These are phyloP conservation scores for Zelonia costaricensis DNA, from an alignment of 208 protist species.

Conservation along the genomic window DNA sequence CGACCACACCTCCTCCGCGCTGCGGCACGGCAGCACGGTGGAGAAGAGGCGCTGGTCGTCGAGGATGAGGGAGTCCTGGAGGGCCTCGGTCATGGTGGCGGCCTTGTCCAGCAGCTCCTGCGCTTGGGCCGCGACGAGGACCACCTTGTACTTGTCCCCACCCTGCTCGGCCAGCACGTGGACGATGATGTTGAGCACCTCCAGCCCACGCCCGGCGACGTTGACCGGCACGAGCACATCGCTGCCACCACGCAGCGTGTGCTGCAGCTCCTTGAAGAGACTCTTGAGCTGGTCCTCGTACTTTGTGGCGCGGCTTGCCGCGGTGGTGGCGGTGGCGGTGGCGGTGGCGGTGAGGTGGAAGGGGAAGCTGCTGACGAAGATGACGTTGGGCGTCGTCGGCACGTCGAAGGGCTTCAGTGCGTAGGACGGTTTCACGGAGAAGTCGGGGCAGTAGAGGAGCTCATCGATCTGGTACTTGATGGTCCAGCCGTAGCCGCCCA, in stretches of 20 bases:
- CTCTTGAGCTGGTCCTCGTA: conserved; percentile 73
- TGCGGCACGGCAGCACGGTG: conserved; percentile 78
- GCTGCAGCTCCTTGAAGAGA: conserved; percentile 79
- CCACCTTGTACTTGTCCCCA: conserved; percentile 82
- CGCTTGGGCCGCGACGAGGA: conserved; percentile 73
- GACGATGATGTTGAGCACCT: conserved; percentile 73
- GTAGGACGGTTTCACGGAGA: conserved; percentile 76
- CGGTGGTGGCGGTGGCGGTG: no score
- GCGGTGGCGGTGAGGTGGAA: no score
- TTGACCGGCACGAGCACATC: conserved; percentile 86
- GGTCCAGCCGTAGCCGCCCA: conserved; percentile 78
- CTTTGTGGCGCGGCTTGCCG: conserved; percentile 19
- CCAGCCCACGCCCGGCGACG: conserved; percentile 69
- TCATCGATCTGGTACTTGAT: conserved; percentile 91
- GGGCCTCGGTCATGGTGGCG: conserved; percentile 80
- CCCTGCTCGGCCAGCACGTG: conserved; percentile 74
- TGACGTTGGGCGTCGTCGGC: conserved; percentile 71
- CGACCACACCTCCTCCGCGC: conserved; percentile 58
- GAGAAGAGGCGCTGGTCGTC: conserved; percentile 71
- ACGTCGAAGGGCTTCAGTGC: conserved; percentile 68
- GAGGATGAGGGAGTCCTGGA: conserved; percentile 78
- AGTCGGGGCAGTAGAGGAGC: conserved; percentile 90
- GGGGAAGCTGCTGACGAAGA: conserved; percentile 66
- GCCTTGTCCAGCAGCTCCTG: conserved; percentile 80
- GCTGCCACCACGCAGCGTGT: conserved; percentile 82